Base-by-base conservation (phyloP, 371 early-diverging fungal species). In the Sporodiniella umbellata region DNA sequence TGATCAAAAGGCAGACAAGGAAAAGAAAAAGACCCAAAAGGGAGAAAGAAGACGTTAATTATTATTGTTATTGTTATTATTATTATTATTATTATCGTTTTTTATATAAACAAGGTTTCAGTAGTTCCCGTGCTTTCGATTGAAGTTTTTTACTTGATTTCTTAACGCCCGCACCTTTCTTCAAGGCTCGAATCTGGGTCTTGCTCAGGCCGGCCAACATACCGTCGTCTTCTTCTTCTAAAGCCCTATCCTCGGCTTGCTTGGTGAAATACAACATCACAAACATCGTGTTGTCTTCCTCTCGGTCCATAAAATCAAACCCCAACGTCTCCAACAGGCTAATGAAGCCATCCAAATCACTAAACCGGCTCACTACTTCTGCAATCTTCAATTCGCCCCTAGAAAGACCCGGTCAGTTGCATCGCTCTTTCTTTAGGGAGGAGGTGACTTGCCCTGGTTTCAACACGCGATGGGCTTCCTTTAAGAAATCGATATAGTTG, bases 71-170 rank as follows among this genome's bases (percentile, higher is more conserved):
- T 30, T 31, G 31, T 31, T 1, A 12, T 31, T 31, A 37, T 37
- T 11, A 37, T 37, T n/a, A n/a, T n/a, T n/a, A n/a, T 37, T 37
- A 44, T 72, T 79, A 94, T 51, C 95, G 88, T 38, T 83, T 83
- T 66, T 95, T 95, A 72, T 95, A 95, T 37, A 93, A 75, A 62
- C 95, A 95, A 11, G 95, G 94, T 70, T 93, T 93, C 53, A 95
- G 68, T 43, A 86, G 60, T n/a, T 69, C 64, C 51, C 52, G 71
- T 31, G 65, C 71, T 51, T 53, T 71, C 59, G 59, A 78, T 17
- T 58, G 60, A 40, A 55, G 57, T 56, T 58, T 72, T 4, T 50
- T 47, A 26, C 42, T 45, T 14, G 54, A 45, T 4, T 45, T 39
- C 25, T 46, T 50, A 26, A 68, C 62, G 35, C 73, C 76, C 33